phyloP scores from a whole-genome alignment of 73 alveolate species.

The Blepharisma stoltei region DNA sequence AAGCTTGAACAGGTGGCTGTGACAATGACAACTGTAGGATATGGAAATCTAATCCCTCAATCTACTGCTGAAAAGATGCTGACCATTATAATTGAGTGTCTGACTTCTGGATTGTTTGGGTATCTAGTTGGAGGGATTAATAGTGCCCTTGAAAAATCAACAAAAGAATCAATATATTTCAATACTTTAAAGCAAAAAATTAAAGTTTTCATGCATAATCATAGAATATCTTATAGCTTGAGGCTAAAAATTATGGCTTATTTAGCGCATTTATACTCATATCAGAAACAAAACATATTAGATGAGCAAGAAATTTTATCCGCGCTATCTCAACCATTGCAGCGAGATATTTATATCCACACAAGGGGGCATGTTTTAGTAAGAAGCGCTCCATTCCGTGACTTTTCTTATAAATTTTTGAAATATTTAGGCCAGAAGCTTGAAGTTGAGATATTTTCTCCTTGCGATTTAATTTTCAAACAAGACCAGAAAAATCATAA shows the following conservation, averaged over 20 bases:
- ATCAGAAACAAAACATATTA: constrained; percentile 1
- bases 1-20: constrained; percentile 63
- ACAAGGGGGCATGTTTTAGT: constrained; percentile 15
- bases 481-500: no score
- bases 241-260: constrained; percentile 49
- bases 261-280: constrained; percentile 41
- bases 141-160: constrained; percentile 39
- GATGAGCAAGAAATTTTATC: constrained; percentile 13
- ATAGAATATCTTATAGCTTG: constrained; percentile 43
- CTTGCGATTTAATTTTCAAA: no score
- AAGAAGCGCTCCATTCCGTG: neutral
- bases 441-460: neutral
- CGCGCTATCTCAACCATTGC: constrained; percentile 9
- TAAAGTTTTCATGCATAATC: constrained; percentile 42
- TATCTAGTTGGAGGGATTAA: constrained; percentile 66
- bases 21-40: constrained; percentile 76
- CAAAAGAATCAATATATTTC: constrained; percentile 22
- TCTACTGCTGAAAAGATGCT: constrained; percentile 44
- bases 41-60: constrained; percentile 69
- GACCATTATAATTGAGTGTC: constrained; percentile 49
- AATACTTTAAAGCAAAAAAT: constrained; percentile 32
- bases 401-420: constrained; percentile 5
- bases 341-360: neutral
- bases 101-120: constrained; percentile 72
- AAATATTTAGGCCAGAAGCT: constrained; percentile 21